phyloP scores from a whole-genome alignment of 208 protist genomes.

The Leishmania tropica region DNA sequence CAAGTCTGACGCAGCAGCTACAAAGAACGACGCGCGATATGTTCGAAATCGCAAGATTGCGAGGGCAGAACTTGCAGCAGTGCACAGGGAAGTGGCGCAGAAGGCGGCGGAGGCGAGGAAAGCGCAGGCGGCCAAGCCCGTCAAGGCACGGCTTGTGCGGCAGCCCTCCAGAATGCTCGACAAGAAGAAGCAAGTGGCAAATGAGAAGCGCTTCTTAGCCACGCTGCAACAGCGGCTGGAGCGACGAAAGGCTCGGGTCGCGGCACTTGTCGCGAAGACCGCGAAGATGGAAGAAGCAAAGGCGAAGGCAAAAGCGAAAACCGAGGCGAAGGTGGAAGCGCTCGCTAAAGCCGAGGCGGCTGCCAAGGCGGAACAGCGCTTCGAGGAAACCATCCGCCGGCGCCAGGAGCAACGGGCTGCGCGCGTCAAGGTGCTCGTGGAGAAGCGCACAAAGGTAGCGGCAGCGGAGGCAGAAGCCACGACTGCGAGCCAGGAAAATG shows the following conservation, averaged over 20 bases:
- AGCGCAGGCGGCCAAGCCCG: background rate
- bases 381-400: background rate
- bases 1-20: background rate
- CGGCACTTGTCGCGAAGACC: constrained; percentile 5
- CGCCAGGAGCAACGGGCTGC: constrained; percentile 9
- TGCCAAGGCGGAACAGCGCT: background rate
- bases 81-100: constrained; percentile 6
- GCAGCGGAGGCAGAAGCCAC: background rate
- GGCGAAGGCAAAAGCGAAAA: background rate
- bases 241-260: constrained; percentile 15
- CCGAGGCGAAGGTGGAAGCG: background rate
- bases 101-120: background rate
- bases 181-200: constrained; percentile 13
- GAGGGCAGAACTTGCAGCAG: constrained; percentile 16
- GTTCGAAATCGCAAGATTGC: constrained; percentile 17
- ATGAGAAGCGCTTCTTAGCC: constrained; percentile 15
- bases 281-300: constrained; percentile 4
- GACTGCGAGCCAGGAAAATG: background rate
- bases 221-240: constrained; percentile 9
- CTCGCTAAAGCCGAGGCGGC: background rate
- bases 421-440: constrained; percentile 11
- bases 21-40: constrained; percentile 13
- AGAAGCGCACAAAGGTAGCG: background rate
- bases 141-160: constrained; percentile 9
- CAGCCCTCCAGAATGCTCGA: background rate